phyloP scores from a whole-genome alignment of 1,139 yeast species.

The Magnusiomyces fungicola region DNA sequence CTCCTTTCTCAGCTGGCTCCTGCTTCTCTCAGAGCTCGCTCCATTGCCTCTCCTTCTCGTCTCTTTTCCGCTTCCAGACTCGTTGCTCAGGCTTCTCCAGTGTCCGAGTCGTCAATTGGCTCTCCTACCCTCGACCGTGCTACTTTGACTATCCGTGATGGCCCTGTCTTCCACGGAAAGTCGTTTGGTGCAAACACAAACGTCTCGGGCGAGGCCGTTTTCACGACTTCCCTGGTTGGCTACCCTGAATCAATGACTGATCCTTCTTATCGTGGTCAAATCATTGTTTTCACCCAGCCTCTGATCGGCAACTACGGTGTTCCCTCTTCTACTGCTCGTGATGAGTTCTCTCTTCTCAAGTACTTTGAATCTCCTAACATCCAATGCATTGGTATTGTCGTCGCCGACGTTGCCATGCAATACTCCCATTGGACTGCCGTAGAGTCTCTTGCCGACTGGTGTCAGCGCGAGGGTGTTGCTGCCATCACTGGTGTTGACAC shows the following conservation, averaged over 20 bases:
- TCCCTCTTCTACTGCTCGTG: constrained; percentile 74
- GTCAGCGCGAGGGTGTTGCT: constrained; percentile 92
- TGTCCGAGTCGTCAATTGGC: constrained; percentile 34
- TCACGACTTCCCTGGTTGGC: constrained; percentile 94
- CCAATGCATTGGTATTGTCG: constrained; percentile 94
- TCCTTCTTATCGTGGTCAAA: constrained; percentile 94
- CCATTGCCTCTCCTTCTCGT: constrained; percentile 11
- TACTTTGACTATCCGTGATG: constrained; percentile 82
- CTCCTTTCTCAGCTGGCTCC: background rate
- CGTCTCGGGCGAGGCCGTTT: constrained; percentile 93
- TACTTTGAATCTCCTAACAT: constrained; percentile 86
- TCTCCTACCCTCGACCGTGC: constrained; percentile 57
- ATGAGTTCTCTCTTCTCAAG: constrained; percentile 74
- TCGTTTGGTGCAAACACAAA: constrained; percentile 93
- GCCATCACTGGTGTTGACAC: constrained; percentile 97
- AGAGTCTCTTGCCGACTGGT: constrained; percentile 91
- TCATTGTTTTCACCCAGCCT: constrained; percentile 93
- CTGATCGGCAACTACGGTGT: constrained; percentile 97
- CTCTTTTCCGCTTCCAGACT: constrained; percentile 15
- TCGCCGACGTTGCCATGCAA: constrained; percentile 88
- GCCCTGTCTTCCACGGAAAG: constrained; percentile 87
- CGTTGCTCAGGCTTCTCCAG: constrained; percentile 39
- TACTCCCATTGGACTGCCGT: constrained; percentile 99
- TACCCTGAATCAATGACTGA: constrained; percentile 99
- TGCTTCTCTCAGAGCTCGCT: constrained; percentile 7